Evolutionary conservation across 192 early-diverging fungal species (phyloP).

Genomic region (Coemansia sp.): DNA sequence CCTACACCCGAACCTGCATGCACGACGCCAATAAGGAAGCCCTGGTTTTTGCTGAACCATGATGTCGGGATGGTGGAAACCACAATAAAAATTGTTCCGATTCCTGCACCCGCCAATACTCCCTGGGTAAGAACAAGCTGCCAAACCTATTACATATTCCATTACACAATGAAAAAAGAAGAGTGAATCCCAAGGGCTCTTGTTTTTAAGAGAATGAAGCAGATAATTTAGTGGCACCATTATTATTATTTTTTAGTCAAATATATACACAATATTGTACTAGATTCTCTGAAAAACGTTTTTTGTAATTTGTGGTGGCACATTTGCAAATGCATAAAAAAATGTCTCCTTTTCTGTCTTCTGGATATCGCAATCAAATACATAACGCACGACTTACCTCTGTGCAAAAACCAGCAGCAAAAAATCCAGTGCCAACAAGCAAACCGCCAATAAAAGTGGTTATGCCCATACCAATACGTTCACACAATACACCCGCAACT

Average conservation of each 20-base stretch:
- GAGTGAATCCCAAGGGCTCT: no score
- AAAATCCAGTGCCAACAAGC: constrained; percentile 26
- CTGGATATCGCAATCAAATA: no score
- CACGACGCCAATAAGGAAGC: constrained; percentile 47
- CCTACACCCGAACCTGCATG: constrained; percentile 51
- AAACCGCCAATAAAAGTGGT: constrained; percentile 42
- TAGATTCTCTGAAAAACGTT: neutral
- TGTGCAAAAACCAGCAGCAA: constrained; percentile 45
- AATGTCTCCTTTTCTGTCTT: no score
- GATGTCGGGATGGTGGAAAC: constrained; percentile 50
- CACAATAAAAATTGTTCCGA: constrained; percentile 48
- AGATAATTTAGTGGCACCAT: no score
- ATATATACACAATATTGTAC: no score
- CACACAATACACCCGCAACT: constrained; percentile 43
- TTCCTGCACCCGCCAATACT: constrained; percentile 34
- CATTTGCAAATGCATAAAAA: neutral
- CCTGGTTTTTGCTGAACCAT: constrained; percentile 52
- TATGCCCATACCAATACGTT: constrained; percentile 46
- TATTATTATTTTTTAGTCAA: no score
- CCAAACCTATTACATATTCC: constrained; percentile 47
- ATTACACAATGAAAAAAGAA: no score
- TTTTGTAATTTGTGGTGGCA: neutral
- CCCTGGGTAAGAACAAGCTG: constrained; percentile 47
- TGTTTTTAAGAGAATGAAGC: no score
- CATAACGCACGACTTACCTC: no score